Conservation (phyloP, 225 moss, liverwort and hornwort species). For the Lunularia cruciata region DNA sequence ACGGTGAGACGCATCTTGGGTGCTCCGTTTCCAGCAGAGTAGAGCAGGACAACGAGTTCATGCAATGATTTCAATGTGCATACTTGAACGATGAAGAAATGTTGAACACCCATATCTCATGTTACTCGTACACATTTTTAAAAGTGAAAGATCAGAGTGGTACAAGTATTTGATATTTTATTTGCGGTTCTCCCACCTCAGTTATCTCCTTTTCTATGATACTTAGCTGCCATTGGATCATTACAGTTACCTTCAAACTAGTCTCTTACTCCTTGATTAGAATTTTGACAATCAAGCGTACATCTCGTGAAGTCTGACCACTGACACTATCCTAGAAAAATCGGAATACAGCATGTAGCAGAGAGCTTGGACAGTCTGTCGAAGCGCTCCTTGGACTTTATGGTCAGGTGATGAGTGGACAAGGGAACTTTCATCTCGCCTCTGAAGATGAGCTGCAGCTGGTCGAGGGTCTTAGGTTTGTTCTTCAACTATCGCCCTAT, state of each 20-base stretch:
- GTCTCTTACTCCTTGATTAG: too few relatives aligned
- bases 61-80: too few relatives aligned
- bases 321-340: neutral
- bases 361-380: conserved; percentile 68
- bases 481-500: conserved; percentile 7
- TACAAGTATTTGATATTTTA: too few relatives aligned
- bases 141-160: too few relatives aligned
- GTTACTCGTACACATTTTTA: too few relatives aligned
- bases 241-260: too few relatives aligned
- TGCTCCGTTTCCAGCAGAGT: neutral
- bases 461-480: conserved; percentile 91
- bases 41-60: neutral
- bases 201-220: too few relatives aligned
- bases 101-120: too few relatives aligned
- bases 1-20: conserved; percentile 51
- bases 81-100: too few relatives aligned
- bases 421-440: conserved; percentile 64
- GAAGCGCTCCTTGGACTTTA: conserved; percentile 79
- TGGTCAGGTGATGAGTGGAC: conserved; percentile 74
- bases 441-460: conserved; percentile 97
- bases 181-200: too few relatives aligned
- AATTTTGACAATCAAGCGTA: too few relatives aligned
- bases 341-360: conserved; percentile 71
- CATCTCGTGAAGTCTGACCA: neutral
- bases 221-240: too few relatives aligned